These are phyloP conservation scores for Colletotrichum sp. DNA, from an alignment of 2,329 filamentous ascomycete genomes.

Conservation along the genomic window DNA sequence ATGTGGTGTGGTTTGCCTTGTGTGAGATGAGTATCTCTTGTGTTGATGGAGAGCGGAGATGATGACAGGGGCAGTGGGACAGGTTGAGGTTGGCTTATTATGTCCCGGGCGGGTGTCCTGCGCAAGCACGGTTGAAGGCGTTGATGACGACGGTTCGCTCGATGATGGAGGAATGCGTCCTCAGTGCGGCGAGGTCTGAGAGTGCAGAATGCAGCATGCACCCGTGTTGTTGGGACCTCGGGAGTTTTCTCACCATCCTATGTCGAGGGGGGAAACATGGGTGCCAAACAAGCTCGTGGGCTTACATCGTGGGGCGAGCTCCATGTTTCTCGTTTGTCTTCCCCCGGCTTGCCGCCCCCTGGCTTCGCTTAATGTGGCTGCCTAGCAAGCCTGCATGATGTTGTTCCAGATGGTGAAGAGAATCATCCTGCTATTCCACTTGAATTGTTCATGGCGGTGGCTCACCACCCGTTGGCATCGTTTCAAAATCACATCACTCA, in stretches of 20 bases:
- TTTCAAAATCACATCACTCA: background rate
- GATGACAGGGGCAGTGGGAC: background rate
- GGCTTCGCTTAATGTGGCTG: background rate
- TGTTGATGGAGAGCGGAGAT: background rate
- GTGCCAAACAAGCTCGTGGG: background rate
- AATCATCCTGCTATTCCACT: background rate
- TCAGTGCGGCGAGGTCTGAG: background rate
- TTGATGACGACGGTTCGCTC: background rate
- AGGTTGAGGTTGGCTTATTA: background rate
- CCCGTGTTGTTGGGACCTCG: background rate
- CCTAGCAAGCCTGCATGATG: background rate
- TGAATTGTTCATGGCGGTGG: background rate
- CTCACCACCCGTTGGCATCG: background rate
- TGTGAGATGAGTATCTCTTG: background rate
- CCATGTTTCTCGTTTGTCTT: background rate
- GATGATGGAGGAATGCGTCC: background rate
- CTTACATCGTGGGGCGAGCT: background rate
- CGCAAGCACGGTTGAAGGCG: background rate
- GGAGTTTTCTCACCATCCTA: background rate
- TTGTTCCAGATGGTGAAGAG: background rate
- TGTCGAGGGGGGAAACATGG: background rate
- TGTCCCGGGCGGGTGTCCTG: background rate
- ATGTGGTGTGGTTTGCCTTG: background rate
- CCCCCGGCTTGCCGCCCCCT: background rate
- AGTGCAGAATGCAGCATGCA: background rate